Evolutionary conservation across 192 early-diverging fungal genomes (phyloP).

Genomic region (Coemansia sp.): DNA sequence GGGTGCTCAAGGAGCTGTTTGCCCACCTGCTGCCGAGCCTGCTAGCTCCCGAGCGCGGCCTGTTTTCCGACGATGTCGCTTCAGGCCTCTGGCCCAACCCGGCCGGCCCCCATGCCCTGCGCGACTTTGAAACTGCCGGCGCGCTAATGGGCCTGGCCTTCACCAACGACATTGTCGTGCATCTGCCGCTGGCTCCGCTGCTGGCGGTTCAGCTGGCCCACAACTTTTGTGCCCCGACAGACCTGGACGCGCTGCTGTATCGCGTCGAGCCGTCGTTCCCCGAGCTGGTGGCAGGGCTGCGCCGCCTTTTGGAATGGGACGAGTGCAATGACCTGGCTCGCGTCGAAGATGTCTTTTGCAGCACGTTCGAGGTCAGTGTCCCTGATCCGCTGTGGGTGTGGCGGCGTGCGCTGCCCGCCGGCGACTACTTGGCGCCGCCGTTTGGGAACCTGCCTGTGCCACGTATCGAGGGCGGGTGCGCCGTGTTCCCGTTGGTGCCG

Average conservation of each 20-base stretch:
- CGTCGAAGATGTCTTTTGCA: conserved; percentile 76
- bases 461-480: background rate
- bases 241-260: background rate
- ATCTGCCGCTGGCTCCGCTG: conserved; percentile 63
- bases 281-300: conserved; percentile 65
- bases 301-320: conserved; percentile 75
- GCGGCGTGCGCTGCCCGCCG: background rate
- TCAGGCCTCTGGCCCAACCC: conserved; percentile 69
- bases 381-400: conserved; percentile 29
- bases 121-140: conserved; percentile 78
- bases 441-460: no score
- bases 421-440: no score
- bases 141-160: conserved; percentile 87
- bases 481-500: conserved; percentile 3
- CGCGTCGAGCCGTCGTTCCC: conserved; percentile 23
- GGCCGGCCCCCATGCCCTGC: conserved; percentile 51
- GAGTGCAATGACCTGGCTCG: conserved; percentile 55
- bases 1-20: conserved; percentile 95
- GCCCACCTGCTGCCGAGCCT: conserved; percentile 68
- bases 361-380: conserved; percentile 80
- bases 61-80: conserved; percentile 52
- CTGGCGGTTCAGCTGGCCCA: conserved; percentile 67
- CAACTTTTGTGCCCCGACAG: conserved; percentile 2
- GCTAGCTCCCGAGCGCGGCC: conserved; percentile 65
- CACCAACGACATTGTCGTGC: conserved; percentile 70